A percentile compares a stretch with the other conserved stretches of the same genome.
Evolutionary conservation across 1,284 basidiomycete species (phyloP).

Genomic region (Cryptococcus sp.): DNA sequence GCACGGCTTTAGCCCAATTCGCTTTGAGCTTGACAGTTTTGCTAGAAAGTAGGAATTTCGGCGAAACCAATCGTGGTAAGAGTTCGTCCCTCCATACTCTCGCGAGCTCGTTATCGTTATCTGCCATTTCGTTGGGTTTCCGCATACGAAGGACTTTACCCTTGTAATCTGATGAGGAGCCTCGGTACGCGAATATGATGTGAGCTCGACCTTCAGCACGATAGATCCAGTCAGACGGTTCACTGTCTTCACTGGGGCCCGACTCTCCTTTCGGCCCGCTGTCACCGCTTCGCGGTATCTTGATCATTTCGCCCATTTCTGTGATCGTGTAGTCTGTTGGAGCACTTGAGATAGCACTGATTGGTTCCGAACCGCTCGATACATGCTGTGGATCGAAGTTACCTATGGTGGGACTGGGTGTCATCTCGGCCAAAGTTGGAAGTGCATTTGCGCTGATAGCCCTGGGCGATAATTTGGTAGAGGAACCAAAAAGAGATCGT

Average conservation of each 20-base stretch:
- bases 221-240: slow-evolving; percentile 67
- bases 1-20: slow-evolving; percentile 61
- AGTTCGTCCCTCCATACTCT: slow-evolving; percentile 25
- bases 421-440: neutral
- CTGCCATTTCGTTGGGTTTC: slow-evolving; percentile 50
- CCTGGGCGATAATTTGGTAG: neutral
- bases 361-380: neutral
- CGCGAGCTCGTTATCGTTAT: slow-evolving; percentile 10
- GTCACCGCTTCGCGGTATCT: slow-evolving; percentile 7
- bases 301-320: slow-evolving; percentile 33
- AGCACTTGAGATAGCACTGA: slow-evolving; percentile 13
- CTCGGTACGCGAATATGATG: slow-evolving; percentile 74
- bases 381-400: too few relatives aligned
- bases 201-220: slow-evolving; percentile 84
- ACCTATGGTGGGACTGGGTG: neutral
- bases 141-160: slow-evolving; percentile 69
- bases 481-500: slow-evolving; percentile 1
- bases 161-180: slow-evolving; percentile 54
- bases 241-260: slow-evolving; percentile 13
- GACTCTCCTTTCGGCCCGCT: neutral
- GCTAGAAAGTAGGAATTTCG: slow-evolving; percentile 57
- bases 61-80: slow-evolving; percentile 54
- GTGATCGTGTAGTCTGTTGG: slow-evolving; percentile 30
- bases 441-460: neutral
- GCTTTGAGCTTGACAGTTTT: slow-evolving; percentile 55